A percentile compares a stretch with the other conserved stretches of the same genome.
Evolutionary conservation across 768 basidiomycete genomes (phyloP).

Genomic region (Lactifluus volemus): DNA sequence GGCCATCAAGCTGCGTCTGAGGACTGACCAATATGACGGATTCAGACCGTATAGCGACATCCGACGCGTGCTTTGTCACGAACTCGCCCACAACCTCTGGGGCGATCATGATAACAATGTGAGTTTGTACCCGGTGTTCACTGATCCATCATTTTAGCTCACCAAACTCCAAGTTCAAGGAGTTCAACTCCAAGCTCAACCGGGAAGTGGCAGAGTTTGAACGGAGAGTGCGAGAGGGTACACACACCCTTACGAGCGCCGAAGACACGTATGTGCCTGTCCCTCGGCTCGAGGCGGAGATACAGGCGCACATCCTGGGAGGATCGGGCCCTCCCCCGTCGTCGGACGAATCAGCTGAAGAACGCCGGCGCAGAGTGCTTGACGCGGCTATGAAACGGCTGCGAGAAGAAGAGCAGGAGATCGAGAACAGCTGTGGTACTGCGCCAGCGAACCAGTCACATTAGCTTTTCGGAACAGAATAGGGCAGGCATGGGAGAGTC

Average conservation of each 20-base stretch:
- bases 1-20: constrained; percentile 56
- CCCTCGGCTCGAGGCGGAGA: constrained; percentile 49
- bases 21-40: constrained; percentile 66
- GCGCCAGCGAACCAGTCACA: constrained; percentile 6
- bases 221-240: constrained; percentile 39
- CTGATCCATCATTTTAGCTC: background rate
- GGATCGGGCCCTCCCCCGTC: constrained; percentile 11
- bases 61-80: constrained; percentile 65
- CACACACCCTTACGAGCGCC: constrained; percentile 40
- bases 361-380: constrained; percentile 44
- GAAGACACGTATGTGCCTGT: constrained; percentile 40
- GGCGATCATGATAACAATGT: constrained; percentile 67
- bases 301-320: constrained; percentile 46
- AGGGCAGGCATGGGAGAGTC: too few relatives aligned
- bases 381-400: constrained; percentile 57
- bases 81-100: constrained; percentile 69
- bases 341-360: constrained; percentile 42
- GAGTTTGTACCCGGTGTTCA: constrained; percentile 23
- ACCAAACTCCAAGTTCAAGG: constrained; percentile 49
- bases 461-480: background rate
- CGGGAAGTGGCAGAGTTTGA: constrained; percentile 66
- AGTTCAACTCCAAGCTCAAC: constrained; percentile 65
- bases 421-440: constrained; percentile 67
- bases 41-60: constrained; percentile 59
- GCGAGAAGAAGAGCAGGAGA: constrained; percentile 56